These are phyloP conservation scores for Davidsoniella australis DNA, from an alignment of 2,329 filamentous ascomycete species.

Conservation along the genomic window DNA sequence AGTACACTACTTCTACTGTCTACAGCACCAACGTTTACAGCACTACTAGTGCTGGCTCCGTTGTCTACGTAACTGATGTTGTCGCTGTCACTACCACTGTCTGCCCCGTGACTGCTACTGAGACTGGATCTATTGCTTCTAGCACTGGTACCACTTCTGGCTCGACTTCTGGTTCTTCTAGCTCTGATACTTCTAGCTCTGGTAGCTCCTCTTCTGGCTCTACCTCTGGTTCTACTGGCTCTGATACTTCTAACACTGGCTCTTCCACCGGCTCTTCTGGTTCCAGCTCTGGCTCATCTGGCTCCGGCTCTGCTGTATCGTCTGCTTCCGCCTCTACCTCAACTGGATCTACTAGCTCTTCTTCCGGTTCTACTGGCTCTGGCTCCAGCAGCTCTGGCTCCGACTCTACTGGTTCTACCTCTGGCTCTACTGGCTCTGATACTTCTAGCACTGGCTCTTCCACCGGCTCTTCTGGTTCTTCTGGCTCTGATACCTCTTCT, in stretches of 20 bases:
- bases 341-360: too few relatives aligned
- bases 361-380: too few relatives aligned
- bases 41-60: slow-evolving; percentile 17
- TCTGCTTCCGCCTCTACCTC: background rate
- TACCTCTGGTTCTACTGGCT: background rate
- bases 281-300: background rate
- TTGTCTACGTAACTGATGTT: slow-evolving; percentile 24
- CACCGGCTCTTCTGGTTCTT: too few relatives aligned
- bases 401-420: too few relatives aligned
- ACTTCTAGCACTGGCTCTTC: background rate
- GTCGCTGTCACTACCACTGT: slow-evolving; percentile 25
- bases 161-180: background rate
- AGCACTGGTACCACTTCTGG: background rate
- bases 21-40: slow-evolving; percentile 3
- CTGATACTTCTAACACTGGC: too few relatives aligned
- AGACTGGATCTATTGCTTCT: background rate
- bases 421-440: background rate
- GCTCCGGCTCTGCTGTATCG: background rate
- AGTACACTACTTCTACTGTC: slow-evolving; percentile 7
- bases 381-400: too few relatives aligned
- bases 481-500: background rate
- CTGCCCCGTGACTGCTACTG: background rate
- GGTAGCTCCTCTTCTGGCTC: background rate
- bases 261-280: too few relatives aligned
- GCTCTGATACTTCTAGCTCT: background rate